Conservation (phyloP, 768 basidiomycete genomes). For the Daedalea quercina region DNA sequence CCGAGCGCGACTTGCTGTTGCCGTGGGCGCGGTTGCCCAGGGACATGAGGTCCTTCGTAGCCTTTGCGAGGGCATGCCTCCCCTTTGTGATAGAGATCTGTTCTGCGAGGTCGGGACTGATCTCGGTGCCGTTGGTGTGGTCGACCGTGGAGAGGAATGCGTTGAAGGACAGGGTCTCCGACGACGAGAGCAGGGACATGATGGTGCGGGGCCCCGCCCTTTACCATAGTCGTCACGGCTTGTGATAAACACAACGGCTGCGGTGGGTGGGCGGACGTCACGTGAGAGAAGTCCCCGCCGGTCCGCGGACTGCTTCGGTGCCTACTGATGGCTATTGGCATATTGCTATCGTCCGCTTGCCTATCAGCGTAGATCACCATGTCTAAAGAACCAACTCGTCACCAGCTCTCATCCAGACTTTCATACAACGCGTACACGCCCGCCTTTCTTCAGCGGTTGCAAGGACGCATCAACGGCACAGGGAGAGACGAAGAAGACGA, state of each 20-base stretch:
- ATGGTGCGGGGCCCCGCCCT: neutral
- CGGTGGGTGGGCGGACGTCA: neutral
- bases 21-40: slow-evolving; percentile 32
- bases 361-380: slow-evolving; percentile 12
- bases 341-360: neutral
- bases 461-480: slow-evolving; percentile 53
- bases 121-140: slow-evolving; percentile 28
- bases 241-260: slow-evolving; percentile 8
- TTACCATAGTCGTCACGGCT: slow-evolving; percentile 8
- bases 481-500: slow-evolving; percentile 34
- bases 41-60: slow-evolving; percentile 80
- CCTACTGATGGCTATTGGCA: too few species aligned
- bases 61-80: slow-evolving; percentile 64
- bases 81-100: slow-evolving; percentile 46
- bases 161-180: slow-evolving; percentile 64
- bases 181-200: slow-evolving; percentile 60
- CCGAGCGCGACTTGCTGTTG: slow-evolving; percentile 1
- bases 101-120: slow-evolving; percentile 33
- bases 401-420: slow-evolving; percentile 67
- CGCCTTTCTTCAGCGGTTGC: slow-evolving; percentile 57
- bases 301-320: too few species aligned
- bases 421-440: slow-evolving; percentile 57
- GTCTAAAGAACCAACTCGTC: slow-evolving; percentile 58
- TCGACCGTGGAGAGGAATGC: slow-evolving; percentile 58
- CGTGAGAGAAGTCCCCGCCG: too few species aligned